These are phyloP conservation scores for Nothophytophthora sp. DNA, from an alignment of 352 stramenopile genomes.

Conservation along the genomic window DNA sequence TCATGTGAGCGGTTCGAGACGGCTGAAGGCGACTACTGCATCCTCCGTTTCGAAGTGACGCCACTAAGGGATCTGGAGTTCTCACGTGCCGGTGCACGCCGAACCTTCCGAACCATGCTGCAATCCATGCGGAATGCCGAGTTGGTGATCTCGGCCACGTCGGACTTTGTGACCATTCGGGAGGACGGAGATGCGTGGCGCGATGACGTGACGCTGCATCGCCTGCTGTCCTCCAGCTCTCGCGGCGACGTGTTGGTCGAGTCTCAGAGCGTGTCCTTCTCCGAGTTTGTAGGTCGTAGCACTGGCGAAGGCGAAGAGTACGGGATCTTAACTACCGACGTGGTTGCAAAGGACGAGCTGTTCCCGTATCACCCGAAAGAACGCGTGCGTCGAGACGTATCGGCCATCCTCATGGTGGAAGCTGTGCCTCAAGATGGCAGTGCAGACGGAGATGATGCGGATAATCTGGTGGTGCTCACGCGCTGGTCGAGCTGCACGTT, in stretches of 20 bases:
- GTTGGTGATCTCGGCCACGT: too few relatives aligned
- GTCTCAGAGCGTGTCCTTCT: neutral
- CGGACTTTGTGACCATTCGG: too few relatives aligned
- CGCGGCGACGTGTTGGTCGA: slow-evolving; percentile 26
- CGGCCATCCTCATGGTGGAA: slow-evolving; percentile 16
- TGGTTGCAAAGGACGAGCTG: slow-evolving; percentile 32
- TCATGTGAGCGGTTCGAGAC: slow-evolving; percentile 23
- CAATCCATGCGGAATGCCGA: too few relatives aligned
- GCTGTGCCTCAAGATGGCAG: too few relatives aligned
- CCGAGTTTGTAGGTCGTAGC: too few relatives aligned
- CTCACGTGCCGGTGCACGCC: slow-evolving; percentile 27
- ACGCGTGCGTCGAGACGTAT: slow-evolving; percentile 21
- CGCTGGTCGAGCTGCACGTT: too few relatives aligned
- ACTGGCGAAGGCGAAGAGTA: slow-evolving; percentile 2
- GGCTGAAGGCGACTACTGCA: slow-evolving; percentile 22
- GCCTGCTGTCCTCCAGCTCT: slow-evolving; percentile 23
- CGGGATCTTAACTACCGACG: slow-evolving; percentile 17
- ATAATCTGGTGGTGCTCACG: too few relatives aligned
- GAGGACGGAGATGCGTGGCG: too few relatives aligned
- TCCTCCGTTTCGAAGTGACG: slow-evolving; percentile 18
- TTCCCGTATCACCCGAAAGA: slow-evolving; percentile 32
- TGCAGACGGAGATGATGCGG: too few relatives aligned
- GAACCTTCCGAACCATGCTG: too few relatives aligned
- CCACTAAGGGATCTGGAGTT: slow-evolving; percentile 21
- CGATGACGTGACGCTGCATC: too few relatives aligned